Conservation (phyloP, 306 rosid genomes). For the Castanopsis chinensis region DNA sequence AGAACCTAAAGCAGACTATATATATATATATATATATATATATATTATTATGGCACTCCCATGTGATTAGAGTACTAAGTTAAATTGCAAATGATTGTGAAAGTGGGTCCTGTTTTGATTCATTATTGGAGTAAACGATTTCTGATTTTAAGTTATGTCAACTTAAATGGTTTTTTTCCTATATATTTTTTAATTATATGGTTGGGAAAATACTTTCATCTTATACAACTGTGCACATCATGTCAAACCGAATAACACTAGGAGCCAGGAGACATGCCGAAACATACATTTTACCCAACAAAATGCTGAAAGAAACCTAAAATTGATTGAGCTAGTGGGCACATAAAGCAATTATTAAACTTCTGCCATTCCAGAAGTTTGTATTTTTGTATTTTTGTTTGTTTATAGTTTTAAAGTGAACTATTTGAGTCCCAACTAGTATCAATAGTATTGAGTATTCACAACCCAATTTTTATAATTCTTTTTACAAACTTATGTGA, state of each 20-base stretch:
- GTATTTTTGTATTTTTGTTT: not conserved
- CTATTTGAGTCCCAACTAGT: too few relatives aligned
- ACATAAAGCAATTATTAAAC: constrained; percentile 6
- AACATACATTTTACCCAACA: not conserved
- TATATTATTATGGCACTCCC: not conserved
- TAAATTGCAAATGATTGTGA: constrained; percentile 15
- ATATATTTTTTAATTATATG: not conserved
- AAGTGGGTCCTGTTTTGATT: constrained; percentile 30
- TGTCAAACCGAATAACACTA: not conserved
- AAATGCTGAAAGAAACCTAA: not conserved
- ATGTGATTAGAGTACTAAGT: constrained; percentile 14
- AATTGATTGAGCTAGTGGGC: constrained; percentile 24
- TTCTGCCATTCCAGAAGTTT: too few relatives aligned
- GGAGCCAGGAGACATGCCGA: not conserved
- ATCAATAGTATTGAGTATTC: too few relatives aligned
- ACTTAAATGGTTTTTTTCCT: not conserved
- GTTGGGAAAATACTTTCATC: not conserved
- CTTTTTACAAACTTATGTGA: too few relatives aligned
- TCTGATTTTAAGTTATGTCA: not conserved
- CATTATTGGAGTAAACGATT: not conserved
- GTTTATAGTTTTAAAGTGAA: too few relatives aligned
- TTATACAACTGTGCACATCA: not conserved
- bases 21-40: not conserved
- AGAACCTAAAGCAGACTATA: constrained; percentile 5
- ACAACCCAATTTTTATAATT: too few relatives aligned